These are phyloP conservation scores for Periglandula ipomoeae DNA, from an alignment of 2,329 filamentous ascomycete species.

Conservation along the genomic window DNA sequence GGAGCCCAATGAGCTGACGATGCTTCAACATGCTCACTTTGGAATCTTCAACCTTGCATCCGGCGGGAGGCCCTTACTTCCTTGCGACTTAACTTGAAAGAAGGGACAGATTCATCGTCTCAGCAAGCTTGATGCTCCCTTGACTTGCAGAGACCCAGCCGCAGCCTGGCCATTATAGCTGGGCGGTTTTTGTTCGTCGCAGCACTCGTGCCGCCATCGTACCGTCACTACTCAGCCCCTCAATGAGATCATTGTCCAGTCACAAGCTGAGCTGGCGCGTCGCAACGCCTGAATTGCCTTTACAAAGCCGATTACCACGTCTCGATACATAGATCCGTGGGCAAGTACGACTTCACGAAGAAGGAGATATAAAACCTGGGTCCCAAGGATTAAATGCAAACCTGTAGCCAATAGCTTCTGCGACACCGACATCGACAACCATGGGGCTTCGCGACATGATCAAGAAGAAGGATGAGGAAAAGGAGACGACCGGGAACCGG, in stretches of 20 bases:
- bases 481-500: conserved; percentile 23
- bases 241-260: neutral
- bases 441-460: conserved; percentile 47
- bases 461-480: conserved; percentile 42
- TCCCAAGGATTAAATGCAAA: too few species aligned
- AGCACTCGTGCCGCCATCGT: neutral
- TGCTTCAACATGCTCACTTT: too few species aligned
- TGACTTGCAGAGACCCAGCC: neutral
- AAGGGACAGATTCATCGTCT: neutral
- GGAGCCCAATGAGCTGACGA: too few species aligned
- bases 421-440: conserved; percentile 3
- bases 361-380: too few species aligned
- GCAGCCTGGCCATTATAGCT: neutral
- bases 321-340: too few species aligned
- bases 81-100: neutral
- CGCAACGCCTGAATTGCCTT: neutral
- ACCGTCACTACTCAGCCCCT: neutral
- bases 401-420: neutral
- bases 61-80: too few species aligned
- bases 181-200: neutral
- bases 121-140: neutral
- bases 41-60: too few species aligned
- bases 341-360: too few species aligned
- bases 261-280: neutral
- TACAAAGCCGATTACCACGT: neutral